phyloP scores from a whole-genome alignment of 257 asterid genomes.

The Nicotiana noctiflora region DNA sequence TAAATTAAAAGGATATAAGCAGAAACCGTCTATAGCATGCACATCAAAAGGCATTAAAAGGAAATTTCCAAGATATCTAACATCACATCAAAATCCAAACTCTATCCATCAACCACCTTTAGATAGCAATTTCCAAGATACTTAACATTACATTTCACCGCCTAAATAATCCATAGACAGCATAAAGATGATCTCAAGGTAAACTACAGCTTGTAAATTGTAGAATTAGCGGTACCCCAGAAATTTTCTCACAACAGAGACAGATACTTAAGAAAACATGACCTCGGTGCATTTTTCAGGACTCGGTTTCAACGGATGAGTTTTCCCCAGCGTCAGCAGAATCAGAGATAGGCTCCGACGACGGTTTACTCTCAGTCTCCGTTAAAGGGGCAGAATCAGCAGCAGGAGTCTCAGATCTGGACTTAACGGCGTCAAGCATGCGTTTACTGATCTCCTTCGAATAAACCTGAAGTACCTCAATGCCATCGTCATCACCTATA shows the following conservation, averaged over 20 bases:
- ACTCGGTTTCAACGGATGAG: constrained; percentile 29
- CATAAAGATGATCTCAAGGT: not conserved
- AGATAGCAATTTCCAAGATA: not conserved
- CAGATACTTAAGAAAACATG: not conserved
- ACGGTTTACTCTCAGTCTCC: not conserved
- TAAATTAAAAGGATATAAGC: too few species aligned
- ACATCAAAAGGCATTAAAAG: constrained; percentile 1
- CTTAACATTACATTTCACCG: not conserved
- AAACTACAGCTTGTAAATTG: not conserved
- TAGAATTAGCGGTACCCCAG: not conserved
- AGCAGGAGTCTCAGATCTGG: constrained; percentile 52
- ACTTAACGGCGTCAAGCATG: constrained; percentile 70
- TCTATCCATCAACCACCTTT: not conserved
- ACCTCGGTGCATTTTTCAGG: constrained; percentile 5
- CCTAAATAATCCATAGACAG: not conserved
- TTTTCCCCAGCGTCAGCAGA: constrained; percentile 47
- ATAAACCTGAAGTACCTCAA: constrained; percentile 71
- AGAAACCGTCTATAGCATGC: not conserved
- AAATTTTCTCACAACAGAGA: not conserved
- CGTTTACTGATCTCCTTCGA: constrained; percentile 84
- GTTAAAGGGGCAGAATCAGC: not conserved
- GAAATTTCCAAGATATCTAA: not conserved
- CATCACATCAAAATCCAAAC: not conserved
- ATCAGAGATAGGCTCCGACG: constrained; percentile 39
- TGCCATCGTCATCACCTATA: constrained; percentile 52